phyloP scores from a whole-genome alignment of 306 rosid genomes.

The Mimosa bimucronata region DNA sequence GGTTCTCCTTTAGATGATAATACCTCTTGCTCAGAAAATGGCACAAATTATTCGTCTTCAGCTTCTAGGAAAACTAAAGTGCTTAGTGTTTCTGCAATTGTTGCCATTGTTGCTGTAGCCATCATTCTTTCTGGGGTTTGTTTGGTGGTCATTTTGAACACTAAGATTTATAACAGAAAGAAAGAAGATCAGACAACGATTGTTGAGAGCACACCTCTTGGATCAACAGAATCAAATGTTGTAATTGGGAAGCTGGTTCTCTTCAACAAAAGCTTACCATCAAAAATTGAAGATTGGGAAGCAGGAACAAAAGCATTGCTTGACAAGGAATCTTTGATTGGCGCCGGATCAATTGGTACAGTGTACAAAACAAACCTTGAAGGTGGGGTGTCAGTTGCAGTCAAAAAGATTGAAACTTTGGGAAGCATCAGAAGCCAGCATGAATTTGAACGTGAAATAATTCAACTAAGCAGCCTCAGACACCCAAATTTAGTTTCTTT shows the following conservation, averaged over 20 bases:
- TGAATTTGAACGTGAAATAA: conserved; percentile 71
- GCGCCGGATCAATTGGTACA: conserved; percentile 67
- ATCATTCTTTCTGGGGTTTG: conserved; percentile 83
- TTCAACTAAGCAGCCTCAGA: conserved; percentile 54
- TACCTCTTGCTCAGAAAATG: conserved; percentile 59
- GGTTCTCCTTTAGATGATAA: conserved; percentile 77
- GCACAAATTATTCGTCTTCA: conserved; percentile 30
- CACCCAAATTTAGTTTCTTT: conserved; percentile 68
- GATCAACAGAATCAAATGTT: conserved; percentile 73
- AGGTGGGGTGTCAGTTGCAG: conserved; percentile 67
- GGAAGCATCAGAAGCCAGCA: conserved; percentile 75
- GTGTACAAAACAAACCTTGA: conserved; percentile 65
- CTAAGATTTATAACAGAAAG: conserved; percentile 58
- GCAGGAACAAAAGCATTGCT: conserved; percentile 83
- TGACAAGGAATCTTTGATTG: conserved; percentile 68
- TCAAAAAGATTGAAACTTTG: conserved; percentile 69
- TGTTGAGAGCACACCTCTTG: conserved; percentile 85
- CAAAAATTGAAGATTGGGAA: conserved; percentile 97
- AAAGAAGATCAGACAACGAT: conserved; percentile 56
- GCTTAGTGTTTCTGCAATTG: conserved; percentile 75
- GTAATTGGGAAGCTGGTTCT: conserved; percentile 96
- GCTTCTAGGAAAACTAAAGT: conserved; percentile 33
- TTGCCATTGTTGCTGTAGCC: conserved; percentile 93
- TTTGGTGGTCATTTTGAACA: conserved; percentile 74
- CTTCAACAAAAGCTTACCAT: conserved; percentile 91